A percentile compares a stretch with the other conserved stretches of the same genome.
These are phyloP conservation scores for Penicillium paxilli DNA, from an alignment of 495 filamentous ascomycete species.

Conservation along the genomic window DNA sequence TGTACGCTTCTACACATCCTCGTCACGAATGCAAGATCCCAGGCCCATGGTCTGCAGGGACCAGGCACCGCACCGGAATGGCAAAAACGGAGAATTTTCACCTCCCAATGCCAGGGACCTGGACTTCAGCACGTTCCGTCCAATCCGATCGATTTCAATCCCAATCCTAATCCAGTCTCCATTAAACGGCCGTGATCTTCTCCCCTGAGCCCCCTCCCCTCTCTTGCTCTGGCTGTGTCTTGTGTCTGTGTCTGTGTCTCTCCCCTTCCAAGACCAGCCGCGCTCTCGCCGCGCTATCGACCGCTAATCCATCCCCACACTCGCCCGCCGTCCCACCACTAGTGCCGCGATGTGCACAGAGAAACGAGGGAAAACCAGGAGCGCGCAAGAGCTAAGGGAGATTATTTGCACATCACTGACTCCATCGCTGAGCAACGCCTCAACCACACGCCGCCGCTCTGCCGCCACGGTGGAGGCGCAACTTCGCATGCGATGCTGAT, in stretches of 20 bases:
- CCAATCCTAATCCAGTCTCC: no score
- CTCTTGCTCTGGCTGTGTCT: no score
- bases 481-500: neutral
- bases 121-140: neutral
- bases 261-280: neutral
- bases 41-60: neutral
- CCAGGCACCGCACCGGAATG: neutral
- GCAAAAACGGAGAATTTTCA: no score
- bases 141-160: neutral
- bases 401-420: conserved; percentile 16
- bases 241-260: no score
- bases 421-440: no score
- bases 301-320: conserved; percentile 15
- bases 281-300: conserved; percentile 3
- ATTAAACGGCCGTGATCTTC: no score
- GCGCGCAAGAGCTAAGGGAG: conserved; percentile 8
- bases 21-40: neutral
- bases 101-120: neutral
- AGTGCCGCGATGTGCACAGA: neutral
- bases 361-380: no score
- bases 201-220: neutral
- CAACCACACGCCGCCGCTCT: neutral
- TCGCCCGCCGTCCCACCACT: conserved; percentile 1
- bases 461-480: neutral
- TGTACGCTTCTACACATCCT: neutral